Percentiles rank a stretch among this genome's conserved stretches.
Conservation (phyloP, 148 eudicot species). For the Chenopodium album region DNA sequence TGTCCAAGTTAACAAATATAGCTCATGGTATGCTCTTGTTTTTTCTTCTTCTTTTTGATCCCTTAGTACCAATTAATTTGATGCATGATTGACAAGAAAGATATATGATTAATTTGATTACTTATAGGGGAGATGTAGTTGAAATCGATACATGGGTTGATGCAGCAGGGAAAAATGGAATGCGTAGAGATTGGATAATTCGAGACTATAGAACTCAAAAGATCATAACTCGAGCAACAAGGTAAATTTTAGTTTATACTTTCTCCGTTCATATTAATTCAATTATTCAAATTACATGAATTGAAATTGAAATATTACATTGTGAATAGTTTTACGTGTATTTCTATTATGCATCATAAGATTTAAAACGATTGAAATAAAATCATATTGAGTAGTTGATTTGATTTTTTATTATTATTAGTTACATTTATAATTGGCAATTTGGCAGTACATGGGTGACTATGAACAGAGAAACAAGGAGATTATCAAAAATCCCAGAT, state of each 20-base stretch:
- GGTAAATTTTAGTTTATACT: constrained; percentile 33
- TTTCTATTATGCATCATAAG: too few relatives aligned
- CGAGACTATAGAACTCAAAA: constrained; percentile 56
- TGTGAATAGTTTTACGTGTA: too few relatives aligned
- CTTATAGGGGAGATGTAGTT: constrained; percentile 75
- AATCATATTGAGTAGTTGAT: too few relatives aligned
- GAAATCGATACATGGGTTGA: constrained; percentile 91
- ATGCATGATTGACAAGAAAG: too few relatives aligned
- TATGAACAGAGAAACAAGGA: constrained; percentile 90
- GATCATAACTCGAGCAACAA: constrained; percentile 77
- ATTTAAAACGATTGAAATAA: too few relatives aligned
- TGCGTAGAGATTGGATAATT: constrained; percentile 84
- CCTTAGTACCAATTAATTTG: background rate
- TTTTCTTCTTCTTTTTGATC: background rate
- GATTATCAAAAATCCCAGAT: constrained; percentile 62
- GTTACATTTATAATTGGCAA: constrained; percentile 29
- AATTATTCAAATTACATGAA: too few relatives aligned
- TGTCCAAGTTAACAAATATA: constrained; percentile 65
- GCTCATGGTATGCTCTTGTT: constrained; percentile 56
- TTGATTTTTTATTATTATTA: background rate
- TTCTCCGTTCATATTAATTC: too few relatives aligned
- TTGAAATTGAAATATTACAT: too few relatives aligned
- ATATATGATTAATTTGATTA: too few relatives aligned
- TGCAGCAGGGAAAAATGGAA: constrained; percentile 80
- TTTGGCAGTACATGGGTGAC: constrained; percentile 78